Evolutionary conservation across 345 rosid genomes (phyloP).

Genomic region (Rhodamnia rubescens): DNA sequence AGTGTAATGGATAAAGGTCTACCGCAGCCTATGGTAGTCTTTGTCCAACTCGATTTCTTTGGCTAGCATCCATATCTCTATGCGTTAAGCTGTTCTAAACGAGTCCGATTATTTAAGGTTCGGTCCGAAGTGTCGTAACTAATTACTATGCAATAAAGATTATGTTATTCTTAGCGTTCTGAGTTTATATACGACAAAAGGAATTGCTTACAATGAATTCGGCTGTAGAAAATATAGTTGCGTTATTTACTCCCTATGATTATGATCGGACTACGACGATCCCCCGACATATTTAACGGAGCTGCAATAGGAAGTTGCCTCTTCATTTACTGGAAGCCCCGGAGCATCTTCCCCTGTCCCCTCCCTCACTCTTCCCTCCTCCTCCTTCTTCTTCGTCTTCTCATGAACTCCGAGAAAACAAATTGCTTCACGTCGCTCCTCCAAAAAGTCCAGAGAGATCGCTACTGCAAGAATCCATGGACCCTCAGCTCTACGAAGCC

Average conservation of each 20-base stretch:
- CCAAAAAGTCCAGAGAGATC: neutral
- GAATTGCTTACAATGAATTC: neutral
- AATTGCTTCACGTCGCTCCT: neutral
- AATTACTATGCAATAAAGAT: too few species aligned
- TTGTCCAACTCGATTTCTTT: too few species aligned
- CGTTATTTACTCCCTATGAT: neutral
- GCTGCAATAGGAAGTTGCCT: neutral
- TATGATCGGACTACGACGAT: neutral
- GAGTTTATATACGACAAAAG: neutral
- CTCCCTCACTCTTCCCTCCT: neutral
- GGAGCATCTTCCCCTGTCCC: neutral
- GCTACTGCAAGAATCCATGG: neutral
- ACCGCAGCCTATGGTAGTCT: too few species aligned
- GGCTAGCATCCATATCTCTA: neutral
- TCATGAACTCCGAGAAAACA: neutral
- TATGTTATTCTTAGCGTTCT: too few species aligned
- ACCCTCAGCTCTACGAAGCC: constrained; percentile 8
- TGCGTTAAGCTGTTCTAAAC: neutral
- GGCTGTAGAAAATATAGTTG: neutral
- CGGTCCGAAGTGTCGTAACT: neutral
- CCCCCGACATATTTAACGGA: neutral
- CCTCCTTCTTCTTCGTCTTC: neutral
- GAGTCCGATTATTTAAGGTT: neutral
- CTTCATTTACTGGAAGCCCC: neutral
- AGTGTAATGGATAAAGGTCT: too few species aligned